Base-by-base conservation (phyloP, 768 basidiomycete species). In the Podaxis sp. region DNA sequence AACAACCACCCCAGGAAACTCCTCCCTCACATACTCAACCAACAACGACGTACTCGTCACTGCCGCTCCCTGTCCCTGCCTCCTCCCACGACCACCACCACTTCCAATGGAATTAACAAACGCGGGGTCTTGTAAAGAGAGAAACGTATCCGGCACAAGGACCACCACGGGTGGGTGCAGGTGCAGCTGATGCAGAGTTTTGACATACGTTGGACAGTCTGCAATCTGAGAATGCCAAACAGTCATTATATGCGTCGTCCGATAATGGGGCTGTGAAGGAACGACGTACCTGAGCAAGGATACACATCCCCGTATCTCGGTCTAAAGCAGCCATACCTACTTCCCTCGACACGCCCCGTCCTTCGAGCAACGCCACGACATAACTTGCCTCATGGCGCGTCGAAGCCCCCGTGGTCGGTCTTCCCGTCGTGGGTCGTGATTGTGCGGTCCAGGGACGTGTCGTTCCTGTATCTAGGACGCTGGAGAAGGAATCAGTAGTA, bases 281-380 rank as follows among this genome's bases (percentile, higher is more conserved):
- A 27, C 21, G 40, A 44, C 67, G n/a, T 51, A 89, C 93, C 81
- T 96, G 93, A 16, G 93, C 85, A 14, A 95, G 76, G 70, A 85
- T 79, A 18, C 89, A 88, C 27, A 83, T 79, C 0, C 89, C 92
- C 0, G 88, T 91, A 35, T 91, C 88, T 59, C 79, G 83, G 61
- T 95, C 87, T n/a, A 94, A 79, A 0, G 90, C 90, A 0, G 92
- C 93, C 35, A 97, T 85, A 2, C 95, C 95, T 7, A 96, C 85
- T 69, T 96, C 94, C 57, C 89, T 78, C 0, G 88, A 88, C 28
- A 92, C 78, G 0, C 91, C 90, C 25, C 91, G 77, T 10, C 90
- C 89, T 72, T 93, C 91, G 27, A 93, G 73, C 18, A 93, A 71
- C 2, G 91, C 86, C 27, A 90, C 76, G 2, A 90, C 74, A 68